phyloP scores from a whole-genome alignment of 352 stramenopile species.

The Phytophthora pluvialis region DNA sequence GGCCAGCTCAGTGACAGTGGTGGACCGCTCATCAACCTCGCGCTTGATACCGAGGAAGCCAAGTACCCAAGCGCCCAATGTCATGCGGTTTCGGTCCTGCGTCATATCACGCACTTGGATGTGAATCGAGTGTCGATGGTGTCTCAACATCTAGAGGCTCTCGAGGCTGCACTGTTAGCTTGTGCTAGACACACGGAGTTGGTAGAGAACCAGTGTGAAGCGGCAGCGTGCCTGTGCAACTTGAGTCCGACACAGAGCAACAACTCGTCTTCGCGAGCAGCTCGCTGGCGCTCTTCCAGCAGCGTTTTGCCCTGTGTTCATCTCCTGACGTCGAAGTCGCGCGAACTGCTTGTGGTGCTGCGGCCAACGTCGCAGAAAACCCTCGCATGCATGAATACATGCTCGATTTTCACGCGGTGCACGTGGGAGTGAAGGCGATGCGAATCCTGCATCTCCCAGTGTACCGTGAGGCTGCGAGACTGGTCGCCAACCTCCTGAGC shows the following conservation, averaged over 20 bases:
- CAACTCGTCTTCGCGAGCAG: constrained; percentile 76
- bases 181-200: constrained; percentile 40
- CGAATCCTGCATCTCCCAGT: constrained; percentile 89
- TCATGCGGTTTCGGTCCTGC: constrained; percentile 92
- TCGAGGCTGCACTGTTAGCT: constrained; percentile 61
- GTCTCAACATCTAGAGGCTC: constrained; percentile 45
- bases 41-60: constrained; percentile 54
- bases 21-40: constrained; percentile 58
- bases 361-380: constrained; percentile 93
- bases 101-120: constrained; percentile 83
- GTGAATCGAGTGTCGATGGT: constrained; percentile 90
- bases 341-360: constrained; percentile 89
- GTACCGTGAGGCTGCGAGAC: constrained; percentile 92
- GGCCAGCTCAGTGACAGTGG: constrained; percentile 58
- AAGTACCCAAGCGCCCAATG: constrained; percentile 73
- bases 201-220: constrained; percentile 92
- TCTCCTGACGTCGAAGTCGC: constrained; percentile 91
- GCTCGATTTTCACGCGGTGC: constrained; percentile 88
- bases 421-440: constrained; percentile 90
- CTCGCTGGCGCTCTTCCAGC: constrained; percentile 51
- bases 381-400: constrained; percentile 82
- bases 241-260: constrained; percentile 83
- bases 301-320: constrained; percentile 78
- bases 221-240: constrained; percentile 88
- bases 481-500: constrained; percentile 91